A percentile compares a stretch with the other conserved stretches of the same genome.
Conservation (phyloP, 2,329 filamentous ascomycete genomes). For the Phialemoniopsis sp. region DNA sequence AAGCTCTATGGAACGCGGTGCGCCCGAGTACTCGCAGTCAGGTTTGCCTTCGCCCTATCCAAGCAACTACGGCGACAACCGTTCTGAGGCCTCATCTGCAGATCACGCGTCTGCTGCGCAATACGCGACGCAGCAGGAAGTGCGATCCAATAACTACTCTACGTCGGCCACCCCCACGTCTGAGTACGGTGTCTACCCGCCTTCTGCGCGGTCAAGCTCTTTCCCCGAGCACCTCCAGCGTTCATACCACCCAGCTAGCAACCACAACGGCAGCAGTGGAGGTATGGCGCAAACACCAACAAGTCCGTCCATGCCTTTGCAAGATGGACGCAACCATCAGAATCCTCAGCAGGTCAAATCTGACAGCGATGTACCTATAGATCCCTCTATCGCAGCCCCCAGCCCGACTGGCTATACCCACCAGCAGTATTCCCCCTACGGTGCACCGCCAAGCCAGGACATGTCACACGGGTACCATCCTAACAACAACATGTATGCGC, state of each 20-base stretch:
- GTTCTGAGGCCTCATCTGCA: slow-evolving; percentile 82
- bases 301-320: slow-evolving; percentile 92
- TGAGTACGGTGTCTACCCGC: slow-evolving; percentile 78
- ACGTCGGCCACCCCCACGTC: slow-evolving; percentile 80
- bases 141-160: slow-evolving; percentile 65
- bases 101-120: slow-evolving; percentile 92
- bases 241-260: slow-evolving; percentile 74
- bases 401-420: slow-evolving; percentile 82
- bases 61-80: slow-evolving; percentile 60
- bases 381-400: slow-evolving; percentile 92
- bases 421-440: slow-evolving; percentile 79
- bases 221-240: slow-evolving; percentile 88
- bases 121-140: slow-evolving; percentile 80
- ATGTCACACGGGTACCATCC: slow-evolving; percentile 77
- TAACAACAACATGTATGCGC: slow-evolving; percentile 60
- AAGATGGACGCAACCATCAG: slow-evolving; percentile 77
- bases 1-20: slow-evolving; percentile 55
- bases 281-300: slow-evolving; percentile 96
- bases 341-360: slow-evolving; percentile 69
- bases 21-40: slow-evolving; percentile 79
- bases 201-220: slow-evolving; percentile 72
- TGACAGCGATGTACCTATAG: slow-evolving; percentile 98
- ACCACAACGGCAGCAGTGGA: slow-evolving; percentile 68
- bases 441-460: slow-evolving; percentile 70
- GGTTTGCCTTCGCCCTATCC: slow-evolving; percentile 76